A percentile compares a stretch with the other conserved stretches of the same genome.
These are phyloP conservation scores for Leucosporidium creatinivorum DNA, from an alignment of 768 basidiomycete genomes.

Conservation along the genomic window DNA sequence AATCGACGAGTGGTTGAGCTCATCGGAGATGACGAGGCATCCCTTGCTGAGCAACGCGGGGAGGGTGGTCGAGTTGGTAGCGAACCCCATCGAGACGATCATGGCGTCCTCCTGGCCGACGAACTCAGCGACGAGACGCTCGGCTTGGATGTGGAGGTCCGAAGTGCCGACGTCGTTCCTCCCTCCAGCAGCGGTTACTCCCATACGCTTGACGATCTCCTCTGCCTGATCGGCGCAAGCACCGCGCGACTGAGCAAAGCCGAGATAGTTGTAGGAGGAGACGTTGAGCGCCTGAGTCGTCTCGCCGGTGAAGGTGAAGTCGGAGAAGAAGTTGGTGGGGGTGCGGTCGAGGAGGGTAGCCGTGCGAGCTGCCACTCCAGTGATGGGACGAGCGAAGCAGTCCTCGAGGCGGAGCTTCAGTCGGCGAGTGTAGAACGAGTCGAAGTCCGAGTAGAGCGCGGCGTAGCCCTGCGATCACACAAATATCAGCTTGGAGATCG, in stretches of 20 bases:
- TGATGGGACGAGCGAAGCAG: conserved; percentile 85
- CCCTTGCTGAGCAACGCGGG: conserved; percentile 87
- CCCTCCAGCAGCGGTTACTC: conserved; percentile 65
- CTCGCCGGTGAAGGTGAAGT: conserved; percentile 58
- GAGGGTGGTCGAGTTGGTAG: conserved; percentile 86
- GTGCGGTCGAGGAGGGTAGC: conserved; percentile 76
- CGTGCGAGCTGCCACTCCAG: conserved; percentile 91
- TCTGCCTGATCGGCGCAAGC: conserved; percentile 93
- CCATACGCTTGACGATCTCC: conserved; percentile 70
- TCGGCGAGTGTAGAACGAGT: conserved; percentile 97
- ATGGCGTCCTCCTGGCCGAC: conserved; percentile 83
- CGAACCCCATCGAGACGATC: conserved; percentile 92
- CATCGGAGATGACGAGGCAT: conserved; percentile 90
- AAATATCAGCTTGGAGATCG: conserved; percentile 1
- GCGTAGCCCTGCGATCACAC: conserved; percentile 68
- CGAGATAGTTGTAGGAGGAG: conserved; percentile 98
- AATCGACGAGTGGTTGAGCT: conserved; percentile 91
- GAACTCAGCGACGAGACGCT: conserved; percentile 82
- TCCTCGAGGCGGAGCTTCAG: conserved; percentile 91
- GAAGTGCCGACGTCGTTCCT: conserved; percentile 77
- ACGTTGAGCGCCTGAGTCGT: conserved; percentile 85
- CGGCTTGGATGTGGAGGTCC: conserved; percentile 71
- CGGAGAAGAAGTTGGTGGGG: conserved; percentile 63
- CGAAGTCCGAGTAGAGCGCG: conserved; percentile 89
- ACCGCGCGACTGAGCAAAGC: conserved; percentile 87